Percentiles rank a stretch among this genome's conserved stretches.
Evolutionary conservation across 2,329 filamentous ascomycete species (phyloP).

Genomic region (Aphanoascus verrucosus): DNA sequence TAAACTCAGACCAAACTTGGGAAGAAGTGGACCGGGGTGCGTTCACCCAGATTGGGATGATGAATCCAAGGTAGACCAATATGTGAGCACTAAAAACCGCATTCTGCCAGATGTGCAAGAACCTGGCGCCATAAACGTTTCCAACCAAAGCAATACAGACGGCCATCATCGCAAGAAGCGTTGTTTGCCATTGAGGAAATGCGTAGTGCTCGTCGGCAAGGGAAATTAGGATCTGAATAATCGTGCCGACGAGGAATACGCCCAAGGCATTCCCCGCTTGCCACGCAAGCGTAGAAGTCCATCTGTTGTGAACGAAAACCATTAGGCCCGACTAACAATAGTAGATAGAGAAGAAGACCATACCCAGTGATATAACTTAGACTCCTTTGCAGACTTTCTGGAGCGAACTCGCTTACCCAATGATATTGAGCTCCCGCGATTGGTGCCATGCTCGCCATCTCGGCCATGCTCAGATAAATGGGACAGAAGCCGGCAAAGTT

Average conservation of each 20-base stretch:
- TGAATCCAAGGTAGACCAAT: slow-evolving; percentile 34
- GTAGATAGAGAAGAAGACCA: background rate
- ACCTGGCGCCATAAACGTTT: slow-evolving; percentile 38
- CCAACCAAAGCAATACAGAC: slow-evolving; percentile 29
- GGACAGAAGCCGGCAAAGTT: slow-evolving; percentile 14
- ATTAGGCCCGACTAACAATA: background rate
- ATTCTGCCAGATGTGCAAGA: slow-evolving; percentile 43
- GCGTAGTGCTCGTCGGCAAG: slow-evolving; percentile 32
- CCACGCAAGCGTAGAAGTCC: slow-evolving; percentile 38
- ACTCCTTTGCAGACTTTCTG: slow-evolving; percentile 24
- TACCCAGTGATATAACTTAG: slow-evolving; percentile 27
- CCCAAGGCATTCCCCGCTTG: slow-evolving; percentile 38
- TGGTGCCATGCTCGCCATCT: slow-evolving; percentile 20
- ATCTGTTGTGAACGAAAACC: slow-evolving; percentile 16
- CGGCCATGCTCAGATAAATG: slow-evolving; percentile 14
- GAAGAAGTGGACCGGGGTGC: slow-evolving; percentile 19
- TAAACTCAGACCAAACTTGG: slow-evolving; percentile 30
- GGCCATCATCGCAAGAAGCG: slow-evolving; percentile 37
- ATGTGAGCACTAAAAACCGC: slow-evolving; percentile 41
- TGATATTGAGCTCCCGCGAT: slow-evolving; percentile 33
- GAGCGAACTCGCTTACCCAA: slow-evolving; percentile 30
- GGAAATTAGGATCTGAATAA: slow-evolving; percentile 35
- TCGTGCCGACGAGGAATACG: slow-evolving; percentile 35
- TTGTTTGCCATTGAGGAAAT: slow-evolving; percentile 37
- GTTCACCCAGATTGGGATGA: slow-evolving; percentile 30